phyloP scores from a whole-genome alignment of 2,329 filamentous ascomycete genomes.

The Cryoendolithus antarcticus region DNA sequence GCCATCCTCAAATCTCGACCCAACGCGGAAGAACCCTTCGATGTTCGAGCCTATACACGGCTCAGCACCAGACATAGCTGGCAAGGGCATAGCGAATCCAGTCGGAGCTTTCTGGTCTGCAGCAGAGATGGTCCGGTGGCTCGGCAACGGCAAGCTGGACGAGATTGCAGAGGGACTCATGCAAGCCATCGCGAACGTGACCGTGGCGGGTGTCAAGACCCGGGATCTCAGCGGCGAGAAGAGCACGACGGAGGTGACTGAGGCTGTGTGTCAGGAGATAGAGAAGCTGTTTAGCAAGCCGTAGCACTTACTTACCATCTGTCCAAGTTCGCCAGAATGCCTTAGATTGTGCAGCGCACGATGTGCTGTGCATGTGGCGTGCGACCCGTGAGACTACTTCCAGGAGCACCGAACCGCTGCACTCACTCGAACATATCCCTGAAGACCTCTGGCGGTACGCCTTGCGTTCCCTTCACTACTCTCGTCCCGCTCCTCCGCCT shows the following conservation, averaged over 20 bases:
- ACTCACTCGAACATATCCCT: too few relatives aligned
- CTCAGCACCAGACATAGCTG: conserved; percentile 52
- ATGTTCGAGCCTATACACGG: conserved; percentile 56
- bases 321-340: too few relatives aligned
- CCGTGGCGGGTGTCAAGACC: conserved; percentile 42
- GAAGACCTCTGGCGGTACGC: conserved; percentile 2
- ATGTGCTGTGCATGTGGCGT: too few relatives aligned
- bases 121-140: conserved; percentile 54
- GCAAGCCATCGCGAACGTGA: conserved; percentile 49
- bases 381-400: too few relatives aligned
- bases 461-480: conserved; percentile 25
- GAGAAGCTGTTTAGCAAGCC: conserved; percentile 28
- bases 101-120: conserved; percentile 58
- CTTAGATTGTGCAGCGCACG: too few relatives aligned
- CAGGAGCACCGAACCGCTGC: too few relatives aligned
- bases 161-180: conserved; percentile 46
- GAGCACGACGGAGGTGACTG: conserved; percentile 46
- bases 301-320: conserved; percentile 2
- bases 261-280: conserved; percentile 43
- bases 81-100: conserved; percentile 50
- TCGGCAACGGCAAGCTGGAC: conserved; percentile 39
- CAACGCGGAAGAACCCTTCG: conserved; percentile 45
- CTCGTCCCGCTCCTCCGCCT: conserved; percentile 32
- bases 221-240: conserved; percentile 47
- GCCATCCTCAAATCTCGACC: conserved; percentile 58